A percentile compares a stretch with the other conserved stretches of the same genome.
Evolutionary conservation across 768 basidiomycete genomes (phyloP).

Genomic region (Vararia minispora): DNA sequence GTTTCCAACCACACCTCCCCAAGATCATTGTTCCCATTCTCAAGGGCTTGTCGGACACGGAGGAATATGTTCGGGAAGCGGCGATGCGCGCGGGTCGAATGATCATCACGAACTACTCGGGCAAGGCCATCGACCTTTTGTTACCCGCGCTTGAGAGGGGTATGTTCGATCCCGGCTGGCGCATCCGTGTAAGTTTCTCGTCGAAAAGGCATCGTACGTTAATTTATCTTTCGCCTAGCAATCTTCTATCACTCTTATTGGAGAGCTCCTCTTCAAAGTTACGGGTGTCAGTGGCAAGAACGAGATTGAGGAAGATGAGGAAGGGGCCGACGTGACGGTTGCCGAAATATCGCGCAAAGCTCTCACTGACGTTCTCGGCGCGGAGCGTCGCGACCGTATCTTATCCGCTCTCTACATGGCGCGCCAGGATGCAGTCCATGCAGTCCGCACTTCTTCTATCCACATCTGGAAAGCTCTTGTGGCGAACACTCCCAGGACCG

Average conservation of each 20-base stretch:
- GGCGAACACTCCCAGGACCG: conserved; percentile 85
- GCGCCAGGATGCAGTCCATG: conserved; percentile 83
- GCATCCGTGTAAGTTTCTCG: conserved; percentile 64
- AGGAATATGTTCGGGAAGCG: conserved; percentile 93
- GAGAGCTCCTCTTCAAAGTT: conserved; percentile 92
- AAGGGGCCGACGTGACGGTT: conserved; percentile 49
- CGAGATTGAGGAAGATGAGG: conserved; percentile 72
- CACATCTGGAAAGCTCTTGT: conserved; percentile 99
- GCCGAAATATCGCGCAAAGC: conserved; percentile 79
- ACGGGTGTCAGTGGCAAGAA: conserved; percentile 91
- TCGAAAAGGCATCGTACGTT: neutral
- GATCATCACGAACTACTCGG: conserved; percentile 92
- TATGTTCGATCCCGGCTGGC: conserved; percentile 93
- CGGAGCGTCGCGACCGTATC: conserved; percentile 83
- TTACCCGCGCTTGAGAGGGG: conserved; percentile 89
- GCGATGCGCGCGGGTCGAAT: conserved; percentile 98
- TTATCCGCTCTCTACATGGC: conserved; percentile 86
- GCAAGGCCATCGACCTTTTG: conserved; percentile 83
- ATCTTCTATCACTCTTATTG: conserved; percentile 92
- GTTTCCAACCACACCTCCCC: conserved; percentile 92
- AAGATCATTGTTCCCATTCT: conserved; percentile 92
- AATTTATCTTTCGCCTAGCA: conserved; percentile 39
- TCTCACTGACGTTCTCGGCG: conserved; percentile 78
- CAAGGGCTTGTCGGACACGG: conserved; percentile 80
- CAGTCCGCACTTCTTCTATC: conserved; percentile 83